Evolutionary conservation across 2,329 filamentous ascomycete genomes (phyloP).

Genomic region (Arthrobotrys entomopaga): DNA sequence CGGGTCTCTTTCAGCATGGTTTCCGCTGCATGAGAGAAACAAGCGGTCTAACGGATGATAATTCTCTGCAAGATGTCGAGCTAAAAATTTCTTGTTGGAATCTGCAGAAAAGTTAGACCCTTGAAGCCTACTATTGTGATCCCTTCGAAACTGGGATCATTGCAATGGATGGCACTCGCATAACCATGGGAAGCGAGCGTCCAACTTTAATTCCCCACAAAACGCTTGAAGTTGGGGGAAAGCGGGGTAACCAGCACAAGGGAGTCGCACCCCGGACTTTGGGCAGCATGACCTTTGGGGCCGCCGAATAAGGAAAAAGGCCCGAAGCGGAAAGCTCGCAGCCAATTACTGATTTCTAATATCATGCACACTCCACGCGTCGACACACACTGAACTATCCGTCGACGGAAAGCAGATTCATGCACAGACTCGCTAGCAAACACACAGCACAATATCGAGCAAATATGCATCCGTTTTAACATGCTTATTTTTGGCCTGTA

Average conservation of each 20-base stretch:
- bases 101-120: too few species aligned
- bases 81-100: too few species aligned
- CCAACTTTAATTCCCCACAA: constrained; percentile 41
- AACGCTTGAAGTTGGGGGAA: constrained; percentile 31
- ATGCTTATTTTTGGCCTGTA: constrained; percentile 12
- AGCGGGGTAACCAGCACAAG: constrained; percentile 7
- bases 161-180: constrained; percentile 6
- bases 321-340: constrained; percentile 26
- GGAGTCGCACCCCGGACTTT: not conserved
- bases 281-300: constrained; percentile 17
- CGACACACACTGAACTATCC: constrained; percentile 7
- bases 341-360: too few species aligned
- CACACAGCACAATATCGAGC: not conserved
- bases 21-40: too few species aligned
- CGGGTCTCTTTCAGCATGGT: too few species aligned
- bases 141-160: too few species aligned
- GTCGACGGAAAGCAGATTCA: constrained; percentile 15
- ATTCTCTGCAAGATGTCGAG: too few species aligned
- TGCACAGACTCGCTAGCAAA: not conserved
- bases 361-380: constrained; percentile 10
- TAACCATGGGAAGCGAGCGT: constrained; percentile 32
- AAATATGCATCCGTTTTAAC: not conserved
- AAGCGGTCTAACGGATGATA: too few species aligned
- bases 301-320: constrained; percentile 33
- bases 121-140: too few species aligned